Evolutionary conservation across 2,329 filamentous ascomycete genomes (phyloP).

Genomic region (Neonectria punicea): DNA sequence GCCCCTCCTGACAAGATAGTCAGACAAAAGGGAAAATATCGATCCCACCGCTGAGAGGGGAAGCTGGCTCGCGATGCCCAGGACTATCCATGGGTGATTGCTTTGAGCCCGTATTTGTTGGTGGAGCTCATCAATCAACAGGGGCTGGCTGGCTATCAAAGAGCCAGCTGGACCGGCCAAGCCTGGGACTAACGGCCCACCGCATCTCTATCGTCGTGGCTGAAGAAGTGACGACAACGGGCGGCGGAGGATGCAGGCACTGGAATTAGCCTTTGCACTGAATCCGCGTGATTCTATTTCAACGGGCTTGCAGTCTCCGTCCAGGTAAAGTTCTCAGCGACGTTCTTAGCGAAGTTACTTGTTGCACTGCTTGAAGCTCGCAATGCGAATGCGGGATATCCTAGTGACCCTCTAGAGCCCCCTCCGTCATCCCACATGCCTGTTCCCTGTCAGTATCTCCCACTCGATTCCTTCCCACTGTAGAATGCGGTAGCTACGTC

Average conservation of each 20-base stretch:
- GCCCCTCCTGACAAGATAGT: neutral
- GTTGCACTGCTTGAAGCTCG: neutral
- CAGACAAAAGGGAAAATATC: slow-evolving; percentile 5
- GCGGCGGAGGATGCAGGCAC: neutral
- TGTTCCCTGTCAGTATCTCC: neutral
- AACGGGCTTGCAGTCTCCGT: neutral
- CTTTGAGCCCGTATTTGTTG: slow-evolving; percentile 16
- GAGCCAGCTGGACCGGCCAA: neutral
- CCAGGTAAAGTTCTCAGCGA: neutral
- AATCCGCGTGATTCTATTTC: neutral
- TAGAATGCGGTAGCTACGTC: neutral
- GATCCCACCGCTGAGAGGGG: slow-evolving; percentile 6
- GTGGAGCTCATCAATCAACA: slow-evolving; percentile 17
- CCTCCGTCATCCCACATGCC: neutral
- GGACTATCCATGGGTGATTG: neutral
- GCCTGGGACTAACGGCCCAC: slow-evolving; percentile 2
- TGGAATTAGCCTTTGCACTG: neutral
- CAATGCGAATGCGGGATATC: neutral
- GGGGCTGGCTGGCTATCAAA: slow-evolving; percentile 6
- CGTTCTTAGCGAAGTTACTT: neutral
- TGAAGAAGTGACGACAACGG: neutral
- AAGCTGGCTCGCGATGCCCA: slow-evolving; percentile 4
- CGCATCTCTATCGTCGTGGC: slow-evolving; percentile 11
- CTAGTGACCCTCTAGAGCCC: neutral
- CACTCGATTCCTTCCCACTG: neutral